phyloP scores from a whole-genome alignment of 1,139 yeast genomes.

The Magnusiomyces starmeri region DNA sequence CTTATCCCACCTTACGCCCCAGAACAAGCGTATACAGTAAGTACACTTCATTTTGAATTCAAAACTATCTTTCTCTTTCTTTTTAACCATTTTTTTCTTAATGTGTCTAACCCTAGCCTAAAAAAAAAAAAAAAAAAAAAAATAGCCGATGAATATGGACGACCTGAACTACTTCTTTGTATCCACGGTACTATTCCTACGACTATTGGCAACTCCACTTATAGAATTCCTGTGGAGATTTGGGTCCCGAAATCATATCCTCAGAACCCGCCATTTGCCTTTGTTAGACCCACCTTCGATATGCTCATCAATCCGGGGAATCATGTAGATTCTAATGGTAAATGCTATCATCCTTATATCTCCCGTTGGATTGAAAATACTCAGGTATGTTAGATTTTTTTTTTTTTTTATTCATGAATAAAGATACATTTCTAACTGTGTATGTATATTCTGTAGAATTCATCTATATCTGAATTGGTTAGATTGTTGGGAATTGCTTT shows the following conservation, averaged over 20 bases:
- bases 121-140: too few species aligned
- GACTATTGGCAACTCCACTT: slow-evolving; percentile 28
- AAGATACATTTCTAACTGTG: too few species aligned
- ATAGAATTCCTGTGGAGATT: slow-evolving; percentile 54
- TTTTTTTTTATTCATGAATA: not conserved
- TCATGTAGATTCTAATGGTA: slow-evolving; percentile 67
- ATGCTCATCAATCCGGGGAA: slow-evolving; percentile 54
- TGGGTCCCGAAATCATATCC: slow-evolving; percentile 81
- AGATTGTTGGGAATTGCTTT: slow-evolving; percentile 39
- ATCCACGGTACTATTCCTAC: slow-evolving; percentile 51
- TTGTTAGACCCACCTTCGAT: slow-evolving; percentile 46
- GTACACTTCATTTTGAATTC: slow-evolving; percentile 11
- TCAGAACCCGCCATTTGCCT: slow-evolving; percentile 50
- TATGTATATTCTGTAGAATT: slow-evolving; percentile 22
- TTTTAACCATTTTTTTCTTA: too few species aligned
- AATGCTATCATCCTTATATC: slow-evolving; percentile 62
- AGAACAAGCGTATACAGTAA: slow-evolving; percentile 58
- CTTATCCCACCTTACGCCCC: slow-evolving; percentile 49
- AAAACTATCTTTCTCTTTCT: not conserved
- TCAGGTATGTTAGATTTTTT: slow-evolving; percentile 8
- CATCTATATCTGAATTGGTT: slow-evolving; percentile 38
- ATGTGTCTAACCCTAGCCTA: not conserved
- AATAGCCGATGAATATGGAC: slow-evolving; percentile 47
- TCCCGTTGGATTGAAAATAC: slow-evolving; percentile 45
- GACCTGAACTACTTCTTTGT: slow-evolving; percentile 52